Conservation (phyloP, 768 basidiomycete species). For the Termitomyces sp. region DNA sequence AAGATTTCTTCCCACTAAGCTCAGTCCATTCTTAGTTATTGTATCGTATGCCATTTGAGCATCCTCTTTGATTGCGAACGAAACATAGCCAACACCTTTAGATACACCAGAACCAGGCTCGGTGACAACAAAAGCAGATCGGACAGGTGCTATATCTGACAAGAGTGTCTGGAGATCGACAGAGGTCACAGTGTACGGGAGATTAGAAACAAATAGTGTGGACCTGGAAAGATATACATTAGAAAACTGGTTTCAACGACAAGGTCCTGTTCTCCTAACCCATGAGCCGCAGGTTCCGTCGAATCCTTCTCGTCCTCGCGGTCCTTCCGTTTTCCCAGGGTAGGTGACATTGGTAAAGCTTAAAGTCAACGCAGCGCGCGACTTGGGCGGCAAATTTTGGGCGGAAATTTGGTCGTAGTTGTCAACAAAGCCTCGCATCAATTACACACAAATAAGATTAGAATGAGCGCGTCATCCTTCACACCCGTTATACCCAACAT, state of each 20-base stretch:
- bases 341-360: conserved; percentile 15
- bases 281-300: conserved; percentile 21
- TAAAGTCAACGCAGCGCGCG: background rate
- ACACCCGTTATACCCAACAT: background rate
- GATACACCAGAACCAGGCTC: conserved; percentile 72
- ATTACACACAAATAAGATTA: background rate
- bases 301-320: conserved; percentile 30
- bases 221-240: conserved; percentile 40
- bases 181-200: conserved; percentile 88
- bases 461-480: background rate
- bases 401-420: conserved; percentile 1
- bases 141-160: conserved; percentile 93
- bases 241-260: background rate
- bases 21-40: conserved; percentile 61
- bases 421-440: background rate
- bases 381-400: conserved; percentile 1
- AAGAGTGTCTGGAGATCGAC: conserved; percentile 90
- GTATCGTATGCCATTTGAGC: conserved; percentile 71
- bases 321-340: conserved; percentile 43
- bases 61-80: conserved; percentile 87
- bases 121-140: conserved; percentile 89
- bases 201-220: conserved; percentile 90
- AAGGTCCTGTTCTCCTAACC: conserved; percentile 22
- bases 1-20: conserved; percentile 63
- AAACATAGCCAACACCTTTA: conserved; percentile 96